Conservation (phyloP, 352 stramenopile species). For the Phytophthora rubi region DNA sequence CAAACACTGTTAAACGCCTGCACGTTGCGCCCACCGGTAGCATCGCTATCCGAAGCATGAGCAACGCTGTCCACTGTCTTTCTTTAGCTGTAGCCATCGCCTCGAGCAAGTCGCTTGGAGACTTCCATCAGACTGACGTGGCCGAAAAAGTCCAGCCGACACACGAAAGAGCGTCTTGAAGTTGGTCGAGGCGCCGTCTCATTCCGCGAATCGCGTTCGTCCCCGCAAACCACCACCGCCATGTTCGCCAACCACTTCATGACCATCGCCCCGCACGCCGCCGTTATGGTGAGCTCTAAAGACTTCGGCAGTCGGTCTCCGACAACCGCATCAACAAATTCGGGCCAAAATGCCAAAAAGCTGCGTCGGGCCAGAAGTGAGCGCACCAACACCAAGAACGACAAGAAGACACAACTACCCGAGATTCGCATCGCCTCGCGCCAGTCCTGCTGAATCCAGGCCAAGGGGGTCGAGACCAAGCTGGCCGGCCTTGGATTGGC, state of each 20-base stretch:
- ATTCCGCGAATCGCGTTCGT: conserved; percentile 37
- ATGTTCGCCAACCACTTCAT: conserved; percentile 48
- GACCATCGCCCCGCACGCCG: conserved; percentile 41
- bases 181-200: conserved; percentile 22
- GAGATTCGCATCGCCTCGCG: conserved; percentile 19
- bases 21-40: background rate
- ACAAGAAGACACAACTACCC: conserved; percentile 18
- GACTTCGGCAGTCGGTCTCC: conserved; percentile 11
- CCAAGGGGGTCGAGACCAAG: background rate
- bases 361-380: conserved; percentile 27
- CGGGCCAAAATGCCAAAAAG: conserved; percentile 9
- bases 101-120: background rate
- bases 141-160: conserved; percentile 22
- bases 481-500: background rate
- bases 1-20: background rate
- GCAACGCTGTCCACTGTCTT: too few relatives aligned
- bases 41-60: background rate
- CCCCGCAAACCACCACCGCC: conserved; percentile 1
- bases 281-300: conserved; percentile 27
- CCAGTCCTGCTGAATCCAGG: conserved; percentile 22
- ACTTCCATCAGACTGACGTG: background rate
- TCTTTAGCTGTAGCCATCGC: conserved; percentile 2
- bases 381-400: conserved; percentile 2
- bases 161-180: conserved; percentile 31
- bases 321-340: background rate